Evolutionary conservation across 176 grass and related monocot genomes (phyloP).

Genomic region (maize (Zea mays)): DNA sequence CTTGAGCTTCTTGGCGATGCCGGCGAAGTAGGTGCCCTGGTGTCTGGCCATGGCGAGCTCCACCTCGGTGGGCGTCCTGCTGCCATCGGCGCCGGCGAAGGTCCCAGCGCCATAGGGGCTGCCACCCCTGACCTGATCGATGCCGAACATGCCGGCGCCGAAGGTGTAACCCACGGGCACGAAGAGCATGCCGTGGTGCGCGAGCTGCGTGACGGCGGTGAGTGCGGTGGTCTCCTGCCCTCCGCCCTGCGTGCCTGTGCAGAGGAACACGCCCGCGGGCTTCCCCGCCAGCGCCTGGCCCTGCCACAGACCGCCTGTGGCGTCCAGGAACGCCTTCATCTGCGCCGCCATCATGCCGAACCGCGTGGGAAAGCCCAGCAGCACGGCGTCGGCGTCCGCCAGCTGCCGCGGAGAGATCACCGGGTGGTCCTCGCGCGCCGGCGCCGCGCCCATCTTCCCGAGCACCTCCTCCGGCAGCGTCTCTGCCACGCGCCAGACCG

Average conservation of each 20-base stretch:
- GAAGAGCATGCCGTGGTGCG: neutral
- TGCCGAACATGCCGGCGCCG: neutral
- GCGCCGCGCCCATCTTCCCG: neutral
- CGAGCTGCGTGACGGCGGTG: neutral
- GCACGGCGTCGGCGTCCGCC: conserved; percentile 40
- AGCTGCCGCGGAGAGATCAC: conserved; percentile 2
- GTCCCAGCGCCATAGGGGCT: neutral
- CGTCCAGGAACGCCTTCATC: conserved; percentile 51
- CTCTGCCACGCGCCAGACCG: neutral
- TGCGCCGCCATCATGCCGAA: conserved; percentile 57
- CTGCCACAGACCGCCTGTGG: conserved; percentile 39
- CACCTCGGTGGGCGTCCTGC: neutral
- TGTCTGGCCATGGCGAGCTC: neutral
- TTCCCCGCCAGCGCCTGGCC: conserved; percentile 40
- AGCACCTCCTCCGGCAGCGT: neutral
- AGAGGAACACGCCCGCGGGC: conserved; percentile 42
- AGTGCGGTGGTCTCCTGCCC: conserved; percentile 32
- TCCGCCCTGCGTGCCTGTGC: conserved; percentile 25
- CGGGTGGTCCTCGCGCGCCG: neutral
- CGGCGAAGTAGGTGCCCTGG: neutral
- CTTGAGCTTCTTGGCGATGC: neutral
- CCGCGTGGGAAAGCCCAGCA: conserved; percentile 51
- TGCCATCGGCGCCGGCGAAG: neutral
- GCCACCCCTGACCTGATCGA: neutral
- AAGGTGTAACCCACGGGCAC: neutral